Evolutionary conservation across 1,284 basidiomycete genomes (phyloP), one percentile per base, ranked within the genome.

Genomic region (Pholiota adiposa): DNA sequence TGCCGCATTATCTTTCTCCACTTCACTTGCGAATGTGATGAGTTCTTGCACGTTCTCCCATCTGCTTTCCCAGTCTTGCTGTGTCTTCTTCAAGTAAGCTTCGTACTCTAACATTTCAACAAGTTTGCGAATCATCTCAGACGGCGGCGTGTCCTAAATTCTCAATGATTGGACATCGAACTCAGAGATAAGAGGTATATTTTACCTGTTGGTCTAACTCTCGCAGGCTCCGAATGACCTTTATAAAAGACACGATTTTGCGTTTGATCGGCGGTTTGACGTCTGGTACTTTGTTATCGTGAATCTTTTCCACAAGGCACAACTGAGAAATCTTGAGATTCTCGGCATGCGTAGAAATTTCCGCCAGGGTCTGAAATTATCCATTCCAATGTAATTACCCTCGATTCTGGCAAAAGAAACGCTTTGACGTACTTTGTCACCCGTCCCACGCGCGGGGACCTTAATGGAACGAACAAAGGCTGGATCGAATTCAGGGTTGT

Each of bases 1-100:
- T 5, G 56, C 54, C 16, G 57, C 18, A 23, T 55, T 54, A 33
- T 67, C 69, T 55, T 69, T 61, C 61, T 83, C 79, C 29, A 82
- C 74, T 60, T 89, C 85, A 55, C 76, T 83, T 7, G 88, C 87
- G 65, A 89, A 90, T 41, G 80, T 89, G 62, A 92, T 87, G 64
- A 97, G 77, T 74, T 96, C 94, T 68, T 92, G 83, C 0, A 96
- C 87, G 72, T 97, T 96, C 72, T 94, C 91, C 92, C 89, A 91
- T 34, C 93, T 81, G 40, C 83, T 84, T 41, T 91, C 88, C 77
- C 84, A 88, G 63, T 96, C 93, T 4, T 79, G 79, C 61, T 92
- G 85, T 0, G 85, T 88, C 67, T 84, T 86, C 68, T 83, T 84
- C 34, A 97, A 79, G 67, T 94, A 82, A 4, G 82, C 83, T 68